Base-by-base conservation (phyloP, 345 rosid genomes). In the Linum lewisii region DNA sequence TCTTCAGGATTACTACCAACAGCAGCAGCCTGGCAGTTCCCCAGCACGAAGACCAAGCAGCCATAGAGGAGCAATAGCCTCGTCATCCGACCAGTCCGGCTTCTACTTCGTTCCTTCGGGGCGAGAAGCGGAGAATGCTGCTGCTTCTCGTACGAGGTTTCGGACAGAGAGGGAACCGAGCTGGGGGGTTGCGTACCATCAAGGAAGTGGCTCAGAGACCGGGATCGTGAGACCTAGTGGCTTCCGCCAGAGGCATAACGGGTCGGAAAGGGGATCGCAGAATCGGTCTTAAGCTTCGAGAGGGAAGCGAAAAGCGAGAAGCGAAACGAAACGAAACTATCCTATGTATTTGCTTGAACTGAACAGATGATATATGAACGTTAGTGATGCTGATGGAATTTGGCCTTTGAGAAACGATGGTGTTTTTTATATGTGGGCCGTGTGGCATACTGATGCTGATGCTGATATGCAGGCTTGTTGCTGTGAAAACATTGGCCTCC, bases 1-100 rank as follows among this genome's bases (percentile, higher is more conserved):
- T 37, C 86, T 89, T 49, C 95, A 89, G 72, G 97, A 95, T 32
- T 93, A 87, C 77, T 93, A 86, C 74, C 99, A 89, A 59, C 59
- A 29, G 47, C 47, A 42, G 18, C 47, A 42, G 47, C 47, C 47
- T 2, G 47, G 47, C 16, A 42, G 47, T 16, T 11, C 47, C 47
- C 47, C 47, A 11, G 13, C 47, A 42, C 47, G 47, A 16, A 42
- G 47, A 42, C 47, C 47, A 16, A 42, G 47, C 47, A 42, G 47
- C 47, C 47, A 42, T 16, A 42, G 47, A 16, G 47, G 47, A 42
- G 47, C 18, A 16, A 42, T 42, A 11, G 16, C 47, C 15, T 16
- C 47, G 47, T 11, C 47, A 16, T 16, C 47, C 47, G 47, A 42
- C 47, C 47, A 42, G 47, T 11, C 47, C 13, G 47, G 47, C 15